Base-by-base conservation (phyloP, 2,329 filamentous ascomycete genomes). In the Cladorrhinum sp. region DNA sequence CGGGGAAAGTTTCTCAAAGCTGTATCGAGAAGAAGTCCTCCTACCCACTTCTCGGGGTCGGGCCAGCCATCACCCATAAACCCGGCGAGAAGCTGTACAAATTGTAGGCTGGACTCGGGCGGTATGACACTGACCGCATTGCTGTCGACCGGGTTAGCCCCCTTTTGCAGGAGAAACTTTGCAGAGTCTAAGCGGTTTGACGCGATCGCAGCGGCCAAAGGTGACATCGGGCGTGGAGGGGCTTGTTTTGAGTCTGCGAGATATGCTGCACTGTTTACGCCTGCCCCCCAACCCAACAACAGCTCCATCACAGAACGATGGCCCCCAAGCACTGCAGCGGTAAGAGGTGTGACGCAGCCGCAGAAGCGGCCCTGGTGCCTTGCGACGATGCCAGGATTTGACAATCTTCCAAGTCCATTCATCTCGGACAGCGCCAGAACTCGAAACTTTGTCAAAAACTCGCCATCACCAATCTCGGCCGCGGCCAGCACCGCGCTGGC, bases 401-500 rank as follows among this genome's bases (percentile, higher is more conserved):
- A 21, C 12, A 58, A 9, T 14, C 14, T 21, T 3, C 55, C 55
- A 39, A 10, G 12, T 2, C 2, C 8, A 30, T 51, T 12, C 6
- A 58, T 51, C 16, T 21, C 16, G 16, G 14, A 36, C 26, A 5
- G 26, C 5, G 4, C 26, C 10, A 51, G 21, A 36, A 28, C 3
- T 14, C 8, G 14, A 39, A 2, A 14, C 16, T 33, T 48, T n/a
- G n/a, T 12, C 10, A 26, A n/a, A 52, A 28, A 20, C 30, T 39
- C 16, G 6, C 33, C 1, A 39, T 58, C n/a, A n/a, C 55, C 55
- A 21, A 33, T 18, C 18, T 51, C 55, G 2, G 55, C 55, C 16
- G 55, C 55, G 4, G 55, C 28, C 3, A 58, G 42, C 9, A 50
- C 24, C 6, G 55, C 46, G 21, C 24, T 58, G 9, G 55, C 55